These are phyloP conservation scores for Wickerhamiella allomyrinae DNA, from an alignment of 805 yeast species.

Conservation along the genomic window DNA sequence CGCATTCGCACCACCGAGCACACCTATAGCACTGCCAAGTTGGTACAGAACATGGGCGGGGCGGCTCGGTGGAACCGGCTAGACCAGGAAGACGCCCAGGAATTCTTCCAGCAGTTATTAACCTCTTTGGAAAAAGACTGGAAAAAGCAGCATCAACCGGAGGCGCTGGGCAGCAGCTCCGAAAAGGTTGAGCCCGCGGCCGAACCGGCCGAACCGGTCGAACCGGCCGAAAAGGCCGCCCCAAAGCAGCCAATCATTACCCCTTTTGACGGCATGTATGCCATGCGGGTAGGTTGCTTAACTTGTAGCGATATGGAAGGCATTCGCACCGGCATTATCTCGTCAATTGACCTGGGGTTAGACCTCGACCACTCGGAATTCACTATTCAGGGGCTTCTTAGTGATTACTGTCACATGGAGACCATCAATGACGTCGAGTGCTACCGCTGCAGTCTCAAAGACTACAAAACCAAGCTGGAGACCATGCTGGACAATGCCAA, in stretches of 20 bases:
- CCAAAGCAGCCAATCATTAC: constrained; percentile 39
- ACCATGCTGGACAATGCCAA: constrained; percentile 5
- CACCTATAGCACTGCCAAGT: constrained; percentile 19
- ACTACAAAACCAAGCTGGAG: constrained; percentile 21
- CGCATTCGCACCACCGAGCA: constrained; percentile 19
- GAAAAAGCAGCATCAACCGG: constrained; percentile 8
- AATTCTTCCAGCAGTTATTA: constrained; percentile 57
- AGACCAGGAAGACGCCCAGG: constrained; percentile 95
- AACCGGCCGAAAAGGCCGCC: constrained; percentile 2
- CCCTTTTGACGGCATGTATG: constrained; percentile 83
- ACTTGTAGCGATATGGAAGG: constrained; percentile 92
- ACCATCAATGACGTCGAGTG: constrained; percentile 89
- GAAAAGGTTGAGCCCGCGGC: background rate
- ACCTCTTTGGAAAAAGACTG: constrained; percentile 22
- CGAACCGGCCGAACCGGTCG: background rate
- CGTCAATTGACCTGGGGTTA: constrained; percentile 25
- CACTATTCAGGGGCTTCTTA: constrained; percentile 18
- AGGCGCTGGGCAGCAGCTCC: background rate
- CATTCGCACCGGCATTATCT: constrained; percentile 62
- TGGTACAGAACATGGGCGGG: constrained; percentile 16
- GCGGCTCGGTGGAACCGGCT: constrained; percentile 60
- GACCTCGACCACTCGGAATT: constrained; percentile 7
- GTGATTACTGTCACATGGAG: constrained; percentile 42
- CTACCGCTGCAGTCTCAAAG: constrained; percentile 67
- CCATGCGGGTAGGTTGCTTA: constrained; percentile 81